Evolutionary conservation across 225 moss, liverwort and hornwort genomes (phyloP), one percentile per base, ranked within the genome.

Genomic region (Physcomitrium patens): DNA sequence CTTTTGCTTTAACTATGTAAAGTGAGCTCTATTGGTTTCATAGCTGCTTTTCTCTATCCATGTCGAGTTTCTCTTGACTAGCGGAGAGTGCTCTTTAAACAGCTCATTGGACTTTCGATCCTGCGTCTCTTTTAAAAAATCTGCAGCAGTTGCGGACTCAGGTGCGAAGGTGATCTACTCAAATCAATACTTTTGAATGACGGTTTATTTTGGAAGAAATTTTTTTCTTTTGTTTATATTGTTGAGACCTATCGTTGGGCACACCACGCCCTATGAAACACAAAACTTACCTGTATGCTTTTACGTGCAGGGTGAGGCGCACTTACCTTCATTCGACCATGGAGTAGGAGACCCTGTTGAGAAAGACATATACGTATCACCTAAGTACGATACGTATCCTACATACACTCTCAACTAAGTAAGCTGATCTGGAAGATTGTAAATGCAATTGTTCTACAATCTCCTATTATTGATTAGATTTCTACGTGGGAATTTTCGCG

Each of bases 21-120:
- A 12, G 3, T 4, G 63, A 11, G 60, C 9, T 43, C 18, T 10
- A 16, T 49, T 61, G 18, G 22, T 52, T 26, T 49, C 44, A 24
- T 8, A 44, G 42, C 41, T 74, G 12, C 19, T 44, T 66, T 22
- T 54, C 60, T 49, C 19, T 41, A 49, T 43, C 48, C 72, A 31
- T 41, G 17, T 59, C 41, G 46, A 73, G 56, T 65, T 72, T 37
- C 17, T 60, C 15, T 72, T 83, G 71, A 76, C 80, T 37, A 43
- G 13, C 59, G 58, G 60, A 24, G 72, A 43, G 24, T 31, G 46
- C 67, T 74, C 69, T 42, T 61, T 82, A 14, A 76, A 62, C 82
- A 99, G 97, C 97, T 56, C 97, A 93, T 24, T 99, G 97, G 97
- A 99, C 97, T 49, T 99, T 99, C 74, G 87, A 99, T 72, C 91